Evolutionary conservation across 2,329 filamentous ascomycete species (phyloP), one percentile per base, ranked within the genome.

Genomic region (Fusarium sarcochroum): DNA sequence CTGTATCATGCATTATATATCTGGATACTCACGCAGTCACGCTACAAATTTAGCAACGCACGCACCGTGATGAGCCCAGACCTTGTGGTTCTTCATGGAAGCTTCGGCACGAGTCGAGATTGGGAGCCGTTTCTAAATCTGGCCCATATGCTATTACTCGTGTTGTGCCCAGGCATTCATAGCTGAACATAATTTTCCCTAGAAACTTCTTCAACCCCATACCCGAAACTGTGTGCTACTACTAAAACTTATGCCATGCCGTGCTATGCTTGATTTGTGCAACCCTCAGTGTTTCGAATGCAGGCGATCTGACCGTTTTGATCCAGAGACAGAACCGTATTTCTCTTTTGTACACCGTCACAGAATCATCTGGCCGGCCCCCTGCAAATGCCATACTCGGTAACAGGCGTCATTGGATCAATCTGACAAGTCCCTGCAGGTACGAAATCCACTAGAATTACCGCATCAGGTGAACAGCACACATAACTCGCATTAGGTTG

Each of bases 401-500:
- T 55, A 67, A 47, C 66, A 63, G 40, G 45, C 66, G 42, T 42
- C 27, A 69, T 70, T 63, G 62, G 62, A 44, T 10, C 49, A 40
- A 69, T 46, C 44, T 49, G 35, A 46, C 49, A 53, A 67, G 57
- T 52, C 66, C 66, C 66, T 69, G 66, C 66, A 69, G 66, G 66
- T 50, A 66, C 65, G 21, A 20, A 55, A 57, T 69, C 49, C 46
- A 63, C 66, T 67, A 44, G 25, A 62, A 45, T 5, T 49, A 34
- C 66, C 47, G 6, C 11, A 69, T 55, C 18, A 30, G 62, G 66
- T 37, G 59, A 69, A 51, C 25, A 47, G 32, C 51, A 57, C 48
- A 69, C 66, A 55, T 45, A 50, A 63, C 66, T 30, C 70, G 66
- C 66, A 70, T 69, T 57, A 47, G 61, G n/a, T n/a, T n/a, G n/a